phyloP scores from a whole-genome alignment of 148 eudicot genomes.

The Euryodendron excelsum region DNA sequence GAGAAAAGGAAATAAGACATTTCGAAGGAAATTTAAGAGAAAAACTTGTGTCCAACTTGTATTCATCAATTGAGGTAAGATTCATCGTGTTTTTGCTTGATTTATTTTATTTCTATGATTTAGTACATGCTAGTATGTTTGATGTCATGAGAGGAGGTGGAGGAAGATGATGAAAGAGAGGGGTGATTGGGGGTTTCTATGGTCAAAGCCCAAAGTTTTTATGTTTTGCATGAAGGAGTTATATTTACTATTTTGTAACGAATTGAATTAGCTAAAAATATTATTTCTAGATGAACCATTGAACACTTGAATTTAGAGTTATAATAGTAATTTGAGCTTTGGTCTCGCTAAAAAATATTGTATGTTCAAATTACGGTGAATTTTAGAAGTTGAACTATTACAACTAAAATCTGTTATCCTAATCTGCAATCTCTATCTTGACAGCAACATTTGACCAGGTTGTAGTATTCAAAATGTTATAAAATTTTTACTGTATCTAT shows the following conservation, averaged over 20 bases:
- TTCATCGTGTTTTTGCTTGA: too few species aligned
- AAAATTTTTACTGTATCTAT: too few species aligned
- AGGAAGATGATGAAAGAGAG: not conserved
- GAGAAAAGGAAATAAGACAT: too few species aligned
- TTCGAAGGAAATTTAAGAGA: too few species aligned
- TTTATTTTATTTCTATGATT: too few species aligned
- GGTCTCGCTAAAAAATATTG: not conserved
- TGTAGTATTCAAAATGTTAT: too few species aligned
- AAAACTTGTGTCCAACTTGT: too few species aligned
- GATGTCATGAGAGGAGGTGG: too few species aligned
- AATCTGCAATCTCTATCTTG: not conserved
- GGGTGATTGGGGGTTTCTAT: not conserved
- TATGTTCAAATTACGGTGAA: not conserved
- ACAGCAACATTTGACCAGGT: too few species aligned
- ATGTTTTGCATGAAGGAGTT: too few species aligned
- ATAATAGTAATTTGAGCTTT: too few species aligned
- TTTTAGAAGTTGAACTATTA: not conserved
- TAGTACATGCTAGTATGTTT: not conserved
- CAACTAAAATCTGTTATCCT: not conserved
- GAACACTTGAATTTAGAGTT: not conserved
- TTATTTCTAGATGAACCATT: not conserved
- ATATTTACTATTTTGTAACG: not conserved
- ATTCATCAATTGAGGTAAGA: too few species aligned
- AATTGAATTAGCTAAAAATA: not conserved
- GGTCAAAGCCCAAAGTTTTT: not conserved